A percentile compares a stretch with the other conserved stretches of the same genome.
These are phyloP conservation scores for Pelargonium citronellum DNA, from an alignment of 441 rosid species.

Conservation along the genomic window DNA sequence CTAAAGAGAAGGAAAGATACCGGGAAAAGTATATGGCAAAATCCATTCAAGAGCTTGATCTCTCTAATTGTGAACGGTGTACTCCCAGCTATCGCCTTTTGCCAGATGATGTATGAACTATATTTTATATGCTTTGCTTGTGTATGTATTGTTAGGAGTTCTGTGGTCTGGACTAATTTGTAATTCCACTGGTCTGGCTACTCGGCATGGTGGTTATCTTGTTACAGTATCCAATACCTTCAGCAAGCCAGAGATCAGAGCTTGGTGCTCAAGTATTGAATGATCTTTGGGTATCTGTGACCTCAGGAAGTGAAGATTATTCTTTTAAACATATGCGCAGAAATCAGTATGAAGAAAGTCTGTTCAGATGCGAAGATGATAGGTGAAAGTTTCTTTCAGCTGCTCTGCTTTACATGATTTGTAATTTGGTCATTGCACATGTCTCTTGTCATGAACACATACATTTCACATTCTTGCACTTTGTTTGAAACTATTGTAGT, in stretches of 20 bases:
- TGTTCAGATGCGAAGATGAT: conserved; percentile 96
- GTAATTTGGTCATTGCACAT: background rate
- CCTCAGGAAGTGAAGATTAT: conserved; percentile 99
- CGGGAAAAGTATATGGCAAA: conserved; percentile 73
- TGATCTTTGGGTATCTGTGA: conserved; percentile 97
- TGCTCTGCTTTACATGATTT: background rate
- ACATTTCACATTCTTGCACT: background rate
- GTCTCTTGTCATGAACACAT: background rate
- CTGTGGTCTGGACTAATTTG: background rate
- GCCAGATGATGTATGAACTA: conserved; percentile 65
- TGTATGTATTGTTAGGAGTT: background rate
- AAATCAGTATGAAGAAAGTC: conserved; percentile 97
- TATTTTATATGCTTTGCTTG: background rate
- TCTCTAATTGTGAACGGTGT: conserved; percentile 90
- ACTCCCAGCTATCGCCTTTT: conserved; percentile 97
- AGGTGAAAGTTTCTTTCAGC: conserved; percentile 39
- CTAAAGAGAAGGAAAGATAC: conserved; percentile 54
- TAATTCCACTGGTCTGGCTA: background rate
- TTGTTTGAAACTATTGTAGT: background rate
- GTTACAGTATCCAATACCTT: conserved; percentile 78
- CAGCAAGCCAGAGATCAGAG: conserved; percentile 77
- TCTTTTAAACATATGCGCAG: conserved; percentile 98
- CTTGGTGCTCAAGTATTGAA: conserved; percentile 80
- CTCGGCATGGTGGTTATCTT: background rate
- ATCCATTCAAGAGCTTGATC: conserved; percentile 90